Conservation (phyloP, 78 protist genomes). For the Speleostelium caveatum region DNA sequence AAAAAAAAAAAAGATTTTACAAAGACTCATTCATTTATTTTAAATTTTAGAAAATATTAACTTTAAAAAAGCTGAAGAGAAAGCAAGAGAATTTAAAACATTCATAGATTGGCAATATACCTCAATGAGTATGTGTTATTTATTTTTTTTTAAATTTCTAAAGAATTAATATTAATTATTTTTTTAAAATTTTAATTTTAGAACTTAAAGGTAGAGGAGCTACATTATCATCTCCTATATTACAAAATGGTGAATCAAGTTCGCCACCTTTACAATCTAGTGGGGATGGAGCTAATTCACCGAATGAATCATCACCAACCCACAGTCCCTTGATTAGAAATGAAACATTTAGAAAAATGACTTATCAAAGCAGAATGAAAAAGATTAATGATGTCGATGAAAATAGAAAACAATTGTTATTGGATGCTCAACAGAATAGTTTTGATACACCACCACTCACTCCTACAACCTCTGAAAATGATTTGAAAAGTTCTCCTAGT, state of each 20-base stretch:
- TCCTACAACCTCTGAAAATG: not conserved
- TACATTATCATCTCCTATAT: not conserved
- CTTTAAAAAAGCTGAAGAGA: conserved; percentile 64
- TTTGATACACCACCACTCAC: not conserved
- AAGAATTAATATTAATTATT: too few species aligned
- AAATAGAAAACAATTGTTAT: conserved; percentile 20
- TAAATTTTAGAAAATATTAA: conserved; percentile 2
- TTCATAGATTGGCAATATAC: conserved; percentile 35
- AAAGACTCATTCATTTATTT: not conserved
- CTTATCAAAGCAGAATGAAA: conserved; percentile 31
- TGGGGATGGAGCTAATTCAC: not conserved
- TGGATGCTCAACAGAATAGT: conserved; percentile 20
- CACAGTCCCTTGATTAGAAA: conserved; percentile 2
- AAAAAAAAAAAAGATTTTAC: not conserved
- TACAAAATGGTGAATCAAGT: not conserved
- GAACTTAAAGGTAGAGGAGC: not conserved
- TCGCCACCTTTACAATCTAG: not conserved
- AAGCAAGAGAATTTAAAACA: conserved; percentile 51
- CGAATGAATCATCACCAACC: not conserved
- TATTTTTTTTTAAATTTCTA: too few species aligned
- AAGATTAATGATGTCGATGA: conserved; percentile 39
- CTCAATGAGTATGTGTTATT: too few species aligned
- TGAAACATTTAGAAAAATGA: conserved; percentile 61
- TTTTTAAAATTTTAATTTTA: not conserved
- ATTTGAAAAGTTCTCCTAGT: too few species aligned